phyloP scores from a whole-genome alignment of 2,329 filamentous ascomycete species.

The Canariomyces notabilis region DNA sequence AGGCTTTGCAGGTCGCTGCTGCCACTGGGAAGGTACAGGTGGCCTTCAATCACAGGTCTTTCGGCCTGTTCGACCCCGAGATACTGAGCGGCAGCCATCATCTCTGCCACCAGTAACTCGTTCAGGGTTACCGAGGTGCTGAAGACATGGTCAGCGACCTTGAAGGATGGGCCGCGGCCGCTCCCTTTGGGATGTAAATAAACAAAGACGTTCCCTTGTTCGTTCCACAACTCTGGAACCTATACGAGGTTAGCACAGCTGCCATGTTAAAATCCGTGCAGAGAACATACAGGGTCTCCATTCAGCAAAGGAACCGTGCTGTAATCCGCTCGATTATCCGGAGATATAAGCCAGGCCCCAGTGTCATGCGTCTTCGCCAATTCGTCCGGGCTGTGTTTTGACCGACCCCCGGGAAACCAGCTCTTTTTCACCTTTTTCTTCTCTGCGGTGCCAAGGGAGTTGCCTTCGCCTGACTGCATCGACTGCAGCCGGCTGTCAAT shows the following conservation, averaged over 20 bases:
- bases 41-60: slow-evolving; percentile 39
- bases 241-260: slow-evolving; percentile 28
- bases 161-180: slow-evolving; percentile 54
- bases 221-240: slow-evolving; percentile 64
- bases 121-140: slow-evolving; percentile 51
- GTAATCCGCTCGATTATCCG: slow-evolving; percentile 51
- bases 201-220: slow-evolving; percentile 52
- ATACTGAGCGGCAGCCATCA: slow-evolving; percentile 32
- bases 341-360: slow-evolving; percentile 52
- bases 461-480: slow-evolving; percentile 32
- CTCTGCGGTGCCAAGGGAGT: slow-evolving; percentile 38
- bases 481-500: slow-evolving; percentile 30
- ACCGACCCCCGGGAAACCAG: slow-evolving; percentile 49
- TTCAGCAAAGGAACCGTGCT: slow-evolving; percentile 47
- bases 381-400: slow-evolving; percentile 46
- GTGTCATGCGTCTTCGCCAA: slow-evolving; percentile 20
- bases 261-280: slow-evolving; percentile 9
- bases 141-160: slow-evolving; percentile 50
- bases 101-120: slow-evolving; percentile 46
- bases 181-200: slow-evolving; percentile 51
- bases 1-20: slow-evolving; percentile 50
- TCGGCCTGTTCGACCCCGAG: slow-evolving; percentile 38
- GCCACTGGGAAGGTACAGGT: slow-evolving; percentile 50
- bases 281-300: slow-evolving; percentile 47
- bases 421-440: slow-evolving; percentile 46